These are phyloP conservation scores for Monosporozyma yasuniensis DNA, from an alignment of 805 yeast genomes.

Conservation along the genomic window DNA sequence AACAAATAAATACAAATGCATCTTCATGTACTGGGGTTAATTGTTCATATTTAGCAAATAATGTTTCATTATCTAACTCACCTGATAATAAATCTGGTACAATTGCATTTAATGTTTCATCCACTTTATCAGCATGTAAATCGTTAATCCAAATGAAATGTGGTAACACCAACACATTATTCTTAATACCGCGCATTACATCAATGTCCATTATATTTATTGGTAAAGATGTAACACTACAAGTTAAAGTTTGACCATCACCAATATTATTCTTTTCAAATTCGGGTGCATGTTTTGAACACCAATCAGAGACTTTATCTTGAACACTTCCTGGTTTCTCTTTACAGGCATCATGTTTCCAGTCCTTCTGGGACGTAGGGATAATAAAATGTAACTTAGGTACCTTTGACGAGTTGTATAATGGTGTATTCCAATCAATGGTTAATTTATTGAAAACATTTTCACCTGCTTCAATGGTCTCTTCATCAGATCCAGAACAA, in stretches of 20 bases:
- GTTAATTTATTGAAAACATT: conserved; percentile 17
- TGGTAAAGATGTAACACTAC: conserved; percentile 44
- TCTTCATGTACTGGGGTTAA: conserved; percentile 34
- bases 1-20: conserved; percentile 65
- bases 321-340: conserved; percentile 40
- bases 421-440: conserved; percentile 31
- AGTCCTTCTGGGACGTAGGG: conserved; percentile 77
- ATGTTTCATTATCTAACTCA: conserved; percentile 26
- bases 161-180: conserved; percentile 63
- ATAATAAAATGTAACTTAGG: conserved; percentile 66
- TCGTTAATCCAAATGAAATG: conserved; percentile 61
- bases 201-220: conserved; percentile 38
- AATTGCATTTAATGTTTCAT: conserved; percentile 35
- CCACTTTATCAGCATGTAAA: conserved; percentile 37
- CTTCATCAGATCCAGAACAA: conserved; percentile 17
- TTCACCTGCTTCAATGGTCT: conserved; percentile 23
- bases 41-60: conserved; percentile 15
- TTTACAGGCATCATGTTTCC: conserved; percentile 65
- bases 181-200: conserved; percentile 36
- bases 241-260: conserved; percentile 18
- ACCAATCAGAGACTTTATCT: conserved; percentile 36
- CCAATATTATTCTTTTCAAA: conserved; percentile 20
- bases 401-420: conserved; percentile 67
- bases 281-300: conserved; percentile 20
- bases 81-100: conserved; percentile 33